Percentiles rank a stretch among this genome's conserved stretches.
These are phyloP conservation scores for Solanum peruvianum DNA, from an alignment of 257 asterid genomes.

Conservation along the genomic window DNA sequence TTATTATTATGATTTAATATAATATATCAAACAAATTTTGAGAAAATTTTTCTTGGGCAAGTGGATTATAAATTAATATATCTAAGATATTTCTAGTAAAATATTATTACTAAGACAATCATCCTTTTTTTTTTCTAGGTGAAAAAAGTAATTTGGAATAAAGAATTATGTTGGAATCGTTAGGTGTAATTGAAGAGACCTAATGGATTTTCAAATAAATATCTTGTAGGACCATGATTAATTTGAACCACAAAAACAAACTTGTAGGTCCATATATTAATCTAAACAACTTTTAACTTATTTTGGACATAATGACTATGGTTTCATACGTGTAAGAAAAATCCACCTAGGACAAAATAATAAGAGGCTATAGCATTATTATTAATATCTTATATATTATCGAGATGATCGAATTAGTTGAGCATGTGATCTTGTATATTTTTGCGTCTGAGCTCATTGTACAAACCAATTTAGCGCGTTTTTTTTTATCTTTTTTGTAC, in stretches of 20 bases:
- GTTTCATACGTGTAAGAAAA: not conserved
- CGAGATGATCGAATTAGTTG: no score
- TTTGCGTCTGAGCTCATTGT: no score
- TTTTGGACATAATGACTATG: not conserved
- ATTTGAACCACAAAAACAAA: constrained; percentile 22
- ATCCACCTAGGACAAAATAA: not conserved
- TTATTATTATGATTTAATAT: no score
- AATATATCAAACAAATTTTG: no score
- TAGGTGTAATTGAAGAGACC: constrained; percentile 3
- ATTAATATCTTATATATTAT: no score
- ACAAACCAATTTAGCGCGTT: not conserved
- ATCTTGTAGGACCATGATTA: constrained; percentile 27
- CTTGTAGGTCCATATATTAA: not conserved
- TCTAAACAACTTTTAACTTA: not conserved
- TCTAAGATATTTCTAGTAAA: not conserved
- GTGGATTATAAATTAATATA: not conserved
- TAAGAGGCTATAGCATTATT: not conserved
- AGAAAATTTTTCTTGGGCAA: no score
- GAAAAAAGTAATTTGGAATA: not conserved
- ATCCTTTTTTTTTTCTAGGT: no score
- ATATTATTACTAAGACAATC: not conserved
- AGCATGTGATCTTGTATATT: no score
- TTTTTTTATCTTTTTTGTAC: no score
- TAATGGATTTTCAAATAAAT: not conserved
- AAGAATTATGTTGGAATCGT: not conserved